Conservation (phyloP, 148 eudicot species). For the Linanthus parryae region DNA sequence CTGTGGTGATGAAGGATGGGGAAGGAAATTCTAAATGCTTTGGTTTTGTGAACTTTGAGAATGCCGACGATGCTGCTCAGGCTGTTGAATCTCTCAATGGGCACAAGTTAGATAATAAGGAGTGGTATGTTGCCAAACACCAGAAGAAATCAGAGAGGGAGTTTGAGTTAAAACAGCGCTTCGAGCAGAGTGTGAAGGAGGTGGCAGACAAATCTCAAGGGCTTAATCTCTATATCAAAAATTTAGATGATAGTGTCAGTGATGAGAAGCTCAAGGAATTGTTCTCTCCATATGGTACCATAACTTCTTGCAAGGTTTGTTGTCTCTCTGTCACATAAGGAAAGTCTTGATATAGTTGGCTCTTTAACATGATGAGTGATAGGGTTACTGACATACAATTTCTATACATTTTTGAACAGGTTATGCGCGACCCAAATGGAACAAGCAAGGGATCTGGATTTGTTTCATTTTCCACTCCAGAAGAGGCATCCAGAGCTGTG, state of each 20-base stretch:
- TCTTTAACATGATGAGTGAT: neutral
- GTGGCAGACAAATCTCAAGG: conserved; percentile 71
- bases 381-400: neutral
- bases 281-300: conserved; percentile 61
- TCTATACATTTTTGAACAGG: conserved; percentile 33
- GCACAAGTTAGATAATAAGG: conserved; percentile 65
- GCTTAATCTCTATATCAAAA: conserved; percentile 66
- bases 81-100: conserved; percentile 81
- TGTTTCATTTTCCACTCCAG: conserved; percentile 83
- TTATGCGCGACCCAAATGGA: conserved; percentile 84
- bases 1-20: conserved; percentile 72
- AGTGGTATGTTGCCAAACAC: conserved; percentile 90
- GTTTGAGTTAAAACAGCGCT: conserved; percentile 46
- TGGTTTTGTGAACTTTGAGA: conserved; percentile 95
- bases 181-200: conserved; percentile 67
- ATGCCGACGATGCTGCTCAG: conserved; percentile 70
- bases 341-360: neutral
- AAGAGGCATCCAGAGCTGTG: conserved; percentile 92
- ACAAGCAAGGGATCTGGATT: conserved; percentile 86
- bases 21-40: conserved; percentile 87
- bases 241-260: conserved; percentile 74
- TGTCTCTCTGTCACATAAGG: neutral
- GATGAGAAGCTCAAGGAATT: conserved; percentile 82
- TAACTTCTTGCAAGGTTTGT: conserved; percentile 89
- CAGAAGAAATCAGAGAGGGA: conserved; percentile 88